Evolutionary conservation across 2,329 filamentous ascomycete genomes (phyloP).

Genomic region (Xylaria sp.): DNA sequence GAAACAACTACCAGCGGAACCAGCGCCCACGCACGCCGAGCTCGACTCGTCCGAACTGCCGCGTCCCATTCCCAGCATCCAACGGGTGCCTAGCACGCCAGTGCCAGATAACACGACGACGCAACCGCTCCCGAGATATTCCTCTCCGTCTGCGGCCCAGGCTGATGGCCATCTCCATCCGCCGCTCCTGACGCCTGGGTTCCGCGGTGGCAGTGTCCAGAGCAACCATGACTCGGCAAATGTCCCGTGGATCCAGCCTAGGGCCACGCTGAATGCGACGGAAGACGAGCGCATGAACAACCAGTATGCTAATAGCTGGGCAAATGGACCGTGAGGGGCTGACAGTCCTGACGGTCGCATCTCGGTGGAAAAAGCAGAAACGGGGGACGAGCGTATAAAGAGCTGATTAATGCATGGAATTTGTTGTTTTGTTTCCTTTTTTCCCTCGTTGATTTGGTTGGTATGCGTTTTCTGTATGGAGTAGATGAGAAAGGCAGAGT

Average conservation of each 20-base stretch:
- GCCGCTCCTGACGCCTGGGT: constrained; percentile 29
- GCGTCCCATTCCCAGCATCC: neutral
- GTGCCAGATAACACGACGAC: neutral
- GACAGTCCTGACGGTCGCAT: neutral
- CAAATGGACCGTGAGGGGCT: constrained; percentile 15
- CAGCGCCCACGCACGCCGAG: constrained; percentile 26
- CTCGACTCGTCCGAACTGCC: constrained; percentile 29
- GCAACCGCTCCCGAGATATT: neutral
- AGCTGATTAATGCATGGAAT: neutral
- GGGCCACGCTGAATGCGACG: constrained; percentile 37
- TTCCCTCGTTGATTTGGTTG: neutral
- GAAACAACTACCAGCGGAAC: constrained; percentile 8
- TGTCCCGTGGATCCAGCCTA: constrained; percentile 1
- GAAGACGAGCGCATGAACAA: constrained; percentile 31
- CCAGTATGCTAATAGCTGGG: constrained; percentile 39
- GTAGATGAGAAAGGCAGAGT: neutral
- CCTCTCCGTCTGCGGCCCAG: neutral
- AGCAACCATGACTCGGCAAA: neutral
- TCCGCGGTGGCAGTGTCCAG: constrained; percentile 5
- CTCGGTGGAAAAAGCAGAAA: too few relatives aligned
- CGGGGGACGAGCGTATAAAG: neutral
- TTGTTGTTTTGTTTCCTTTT: neutral
- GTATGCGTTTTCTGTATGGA: neutral
- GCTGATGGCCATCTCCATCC: constrained; percentile 22
- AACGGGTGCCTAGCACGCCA: neutral